These are phyloP conservation scores for Starmerella bombicola DNA, from an alignment of 805 yeast genomes.

Conservation along the genomic window DNA sequence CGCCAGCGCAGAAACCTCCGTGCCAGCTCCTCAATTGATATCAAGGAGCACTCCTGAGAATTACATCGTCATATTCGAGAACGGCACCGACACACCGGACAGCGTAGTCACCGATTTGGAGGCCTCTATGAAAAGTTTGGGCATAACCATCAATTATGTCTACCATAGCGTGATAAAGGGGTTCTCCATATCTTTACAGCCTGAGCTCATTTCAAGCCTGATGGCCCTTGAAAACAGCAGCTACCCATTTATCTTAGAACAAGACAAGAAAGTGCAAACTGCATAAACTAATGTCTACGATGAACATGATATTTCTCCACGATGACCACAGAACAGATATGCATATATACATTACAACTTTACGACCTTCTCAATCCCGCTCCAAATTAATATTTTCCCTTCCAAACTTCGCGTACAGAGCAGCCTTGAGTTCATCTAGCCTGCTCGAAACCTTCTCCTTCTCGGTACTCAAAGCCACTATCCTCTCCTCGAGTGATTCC, in stretches of 20 bases:
- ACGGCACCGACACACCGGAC: slow-evolving; percentile 27
- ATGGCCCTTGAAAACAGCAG: slow-evolving; percentile 20
- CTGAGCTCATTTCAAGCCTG: slow-evolving; percentile 22
- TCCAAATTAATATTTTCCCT: slow-evolving; percentile 69
- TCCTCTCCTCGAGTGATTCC: slow-evolving; percentile 39
- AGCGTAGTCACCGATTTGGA: slow-evolving; percentile 29
- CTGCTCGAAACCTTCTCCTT: slow-evolving; percentile 43
- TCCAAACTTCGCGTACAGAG: slow-evolving; percentile 82
- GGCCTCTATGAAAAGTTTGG: slow-evolving; percentile 29
- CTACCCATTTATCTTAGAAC: slow-evolving; percentile 37
- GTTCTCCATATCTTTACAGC: slow-evolving; percentile 35
- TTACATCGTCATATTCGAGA: slow-evolving; percentile 27
- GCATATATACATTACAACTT: background rate
- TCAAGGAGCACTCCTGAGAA: slow-evolving; percentile 2
- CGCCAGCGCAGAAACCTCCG: no score
- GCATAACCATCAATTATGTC: slow-evolving; percentile 38
- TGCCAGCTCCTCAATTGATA: background rate
- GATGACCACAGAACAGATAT: background rate
- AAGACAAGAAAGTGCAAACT: slow-evolving; percentile 31
- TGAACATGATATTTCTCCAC: background rate
- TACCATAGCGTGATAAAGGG: slow-evolving; percentile 38
- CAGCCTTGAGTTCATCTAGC: slow-evolving; percentile 50
- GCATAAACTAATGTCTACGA: background rate
- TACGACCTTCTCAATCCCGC: slow-evolving; percentile 28
- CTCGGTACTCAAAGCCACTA: slow-evolving; percentile 36